Base-by-base conservation (phyloP, 208 protist species). In the Crithidia acanthocephali region DNA sequence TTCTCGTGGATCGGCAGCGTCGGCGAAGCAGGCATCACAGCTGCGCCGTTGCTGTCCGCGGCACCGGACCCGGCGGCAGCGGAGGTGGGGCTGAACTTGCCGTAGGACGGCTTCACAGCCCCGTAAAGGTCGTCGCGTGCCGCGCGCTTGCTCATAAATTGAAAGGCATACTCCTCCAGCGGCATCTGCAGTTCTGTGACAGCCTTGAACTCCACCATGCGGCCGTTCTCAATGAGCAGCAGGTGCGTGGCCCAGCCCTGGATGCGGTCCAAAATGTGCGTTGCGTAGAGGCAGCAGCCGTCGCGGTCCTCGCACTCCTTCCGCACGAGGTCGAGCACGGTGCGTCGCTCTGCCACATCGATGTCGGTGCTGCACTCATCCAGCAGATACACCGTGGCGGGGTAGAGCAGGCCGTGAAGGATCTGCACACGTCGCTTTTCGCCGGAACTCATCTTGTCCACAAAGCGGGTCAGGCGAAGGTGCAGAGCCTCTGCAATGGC, bases 331-430 rank as follows among this genome's bases (percentile, higher is more conserved):
- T 87, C 80, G 40, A 96, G 74, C 33, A 96, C 78, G 4, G 87
- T 82, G 42, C 55, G 64, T 32, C 91, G 76, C 75, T 88, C 86
- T 32, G 82, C 85, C 9, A 93, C 81, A 60, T 96, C 91, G 56
- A 96, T 77, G 78, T 96, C 89, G 20, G 85, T 88, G 77, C 84
- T 91, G 76, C 87, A 96, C 79, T 96, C 91, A 65, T 96, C 91
- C n/a, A 96, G 74, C 28, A 94, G 68, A 61, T 87, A 85, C 30
- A 96, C 44, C 5, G 62, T 71, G 33, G 74, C 67, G 42, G 79
- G 60, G 60, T 76, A 63, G 18, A 93, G 70, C 78, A 94, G 63
- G 16, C 84, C 84, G 67, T 90, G 81, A 11, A 96, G 76, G 15
- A 94, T 82, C 60, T 96, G 91, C 22, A 91, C 81, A 0, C 84